phyloP scores from a whole-genome alignment of 306 rosid genomes.

The Vicia sativa region DNA sequence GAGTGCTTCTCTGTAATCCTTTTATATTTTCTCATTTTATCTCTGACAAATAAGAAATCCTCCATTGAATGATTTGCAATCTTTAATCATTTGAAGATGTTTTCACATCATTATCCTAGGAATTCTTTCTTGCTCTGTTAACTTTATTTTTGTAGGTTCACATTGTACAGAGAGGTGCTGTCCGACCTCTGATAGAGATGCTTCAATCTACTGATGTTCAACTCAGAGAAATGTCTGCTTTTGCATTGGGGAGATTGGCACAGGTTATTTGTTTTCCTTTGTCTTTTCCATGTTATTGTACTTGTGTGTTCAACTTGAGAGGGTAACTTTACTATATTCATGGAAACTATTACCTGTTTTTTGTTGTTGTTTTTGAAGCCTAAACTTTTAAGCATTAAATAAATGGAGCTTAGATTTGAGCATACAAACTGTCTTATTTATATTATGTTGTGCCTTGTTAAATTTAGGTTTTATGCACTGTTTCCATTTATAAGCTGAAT shows the following conservation, averaged over 20 bases:
- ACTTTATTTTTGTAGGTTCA: conserved; percentile 67
- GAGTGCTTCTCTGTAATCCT: not conserved
- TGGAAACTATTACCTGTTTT: not conserved
- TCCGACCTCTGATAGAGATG: conserved; percentile 93
- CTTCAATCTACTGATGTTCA: conserved; percentile 95
- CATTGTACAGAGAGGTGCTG: conserved; percentile 99
- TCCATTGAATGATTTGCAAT: not conserved
- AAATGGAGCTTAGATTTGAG: conserved; percentile 13
- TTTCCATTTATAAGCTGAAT: conserved; percentile 22
- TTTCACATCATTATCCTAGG: not conserved
- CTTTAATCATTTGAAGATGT: not conserved
- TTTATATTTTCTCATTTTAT: not conserved
- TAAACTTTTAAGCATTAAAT: conserved; percentile 22
- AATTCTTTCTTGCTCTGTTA: not conserved
- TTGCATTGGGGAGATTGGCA: conserved; percentile 97
- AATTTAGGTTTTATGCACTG: conserved; percentile 14
- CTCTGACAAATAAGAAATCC: not conserved
- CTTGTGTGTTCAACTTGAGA: conserved; percentile 17
- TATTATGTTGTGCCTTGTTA: conserved; percentile 2
- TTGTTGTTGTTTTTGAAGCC: conserved; percentile 27
- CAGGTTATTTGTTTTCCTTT: conserved; percentile 59
- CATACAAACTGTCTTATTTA: not conserved
- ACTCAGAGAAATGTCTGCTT: conserved; percentile 97
- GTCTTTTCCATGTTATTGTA: conserved; percentile 11
- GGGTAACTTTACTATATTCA: conserved; percentile 14